phyloP scores from a whole-genome alignment of 148 eudicot species.

The Nepenthes gracilis region DNA sequence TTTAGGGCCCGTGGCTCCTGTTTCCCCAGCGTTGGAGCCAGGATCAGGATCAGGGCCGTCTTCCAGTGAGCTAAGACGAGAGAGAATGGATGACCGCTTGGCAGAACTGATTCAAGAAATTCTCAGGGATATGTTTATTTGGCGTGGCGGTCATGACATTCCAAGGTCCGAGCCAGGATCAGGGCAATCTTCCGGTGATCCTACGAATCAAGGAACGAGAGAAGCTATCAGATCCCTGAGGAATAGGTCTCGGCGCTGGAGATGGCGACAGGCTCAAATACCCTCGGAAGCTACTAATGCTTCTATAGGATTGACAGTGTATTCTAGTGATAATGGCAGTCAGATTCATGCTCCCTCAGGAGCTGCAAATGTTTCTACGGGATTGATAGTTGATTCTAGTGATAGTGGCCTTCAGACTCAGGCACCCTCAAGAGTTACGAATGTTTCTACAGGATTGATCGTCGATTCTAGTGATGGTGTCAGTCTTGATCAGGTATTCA shows the following conservation, averaged over 20 bases:
- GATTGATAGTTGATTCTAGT: conserved; percentile 9
- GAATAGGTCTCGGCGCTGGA: conserved; percentile 50
- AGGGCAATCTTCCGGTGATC: conserved; percentile 2
- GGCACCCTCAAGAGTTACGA: conserved; percentile 4
- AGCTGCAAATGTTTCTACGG: conserved; percentile 12
- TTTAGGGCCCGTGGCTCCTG: conserved; percentile 8
- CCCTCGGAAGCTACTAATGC: conserved; percentile 24
- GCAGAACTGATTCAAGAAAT: not conserved
- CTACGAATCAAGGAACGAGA: conserved; percentile 22
- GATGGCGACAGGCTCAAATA: conserved; percentile 29
- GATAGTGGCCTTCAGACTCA: conserved; percentile 24
- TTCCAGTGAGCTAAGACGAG: not conserved
- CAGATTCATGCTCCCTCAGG: conserved; percentile 12
- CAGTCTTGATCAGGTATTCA: conserved; percentile 9
- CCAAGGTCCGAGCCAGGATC: no score
- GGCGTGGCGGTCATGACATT: no score
- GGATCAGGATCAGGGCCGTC: not conserved
- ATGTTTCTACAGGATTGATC: conserved; percentile 6
- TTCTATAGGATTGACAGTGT: not conserved
- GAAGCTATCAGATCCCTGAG: conserved; percentile 19
- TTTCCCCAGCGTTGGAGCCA: conserved; percentile 19
- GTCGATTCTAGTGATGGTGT: conserved; percentile 18
- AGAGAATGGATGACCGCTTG: not conserved
- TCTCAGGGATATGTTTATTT: not conserved
- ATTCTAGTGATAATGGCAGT: conserved; percentile 28